A percentile compares a stretch with the other conserved stretches of the same genome.
Evolutionary conservation across 257 asterid species (phyloP).

Genomic region (Jacaranda copaia): DNA sequence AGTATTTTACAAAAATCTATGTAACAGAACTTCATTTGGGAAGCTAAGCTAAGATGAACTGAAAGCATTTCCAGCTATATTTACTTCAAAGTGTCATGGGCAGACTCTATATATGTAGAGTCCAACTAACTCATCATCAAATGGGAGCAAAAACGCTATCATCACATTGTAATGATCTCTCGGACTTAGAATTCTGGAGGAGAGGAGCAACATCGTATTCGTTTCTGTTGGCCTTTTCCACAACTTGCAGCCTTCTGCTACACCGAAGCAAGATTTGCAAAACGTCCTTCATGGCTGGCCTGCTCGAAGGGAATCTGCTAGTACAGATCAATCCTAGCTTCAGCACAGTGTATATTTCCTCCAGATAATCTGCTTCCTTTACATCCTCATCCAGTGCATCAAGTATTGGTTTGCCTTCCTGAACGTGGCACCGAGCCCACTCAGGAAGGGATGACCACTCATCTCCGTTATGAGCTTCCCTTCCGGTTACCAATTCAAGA

Average conservation of each 20-base stretch:
- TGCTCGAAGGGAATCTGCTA: conserved; percentile 55
- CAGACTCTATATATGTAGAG: background rate
- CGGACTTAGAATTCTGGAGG: conserved; percentile 52
- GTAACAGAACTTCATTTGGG: background rate
- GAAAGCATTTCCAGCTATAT: background rate
- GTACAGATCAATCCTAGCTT: conserved; percentile 84
- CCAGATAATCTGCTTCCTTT: conserved; percentile 58
- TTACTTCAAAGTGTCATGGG: conserved; percentile 3
- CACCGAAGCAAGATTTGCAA: conserved; percentile 64
- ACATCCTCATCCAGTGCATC: conserved; percentile 69
- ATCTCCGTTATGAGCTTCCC: conserved; percentile 75
- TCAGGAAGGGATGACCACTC: conserved; percentile 74
- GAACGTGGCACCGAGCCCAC: conserved; percentile 75
- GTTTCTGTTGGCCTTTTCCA: conserved; percentile 40
- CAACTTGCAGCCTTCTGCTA: conserved; percentile 35
- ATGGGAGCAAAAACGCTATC: conserved; percentile 47
- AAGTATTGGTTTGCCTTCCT: conserved; percentile 52
- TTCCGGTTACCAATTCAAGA: conserved; percentile 79
- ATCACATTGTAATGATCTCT: conserved; percentile 34
- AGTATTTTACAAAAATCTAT: background rate
- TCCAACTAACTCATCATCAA: conserved; percentile 23
- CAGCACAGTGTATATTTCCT: conserved; percentile 62
- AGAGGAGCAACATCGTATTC: conserved; percentile 73
- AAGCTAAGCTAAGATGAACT: background rate
- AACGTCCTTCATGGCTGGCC: conserved; percentile 83